phyloP scores from a whole-genome alignment of 1,139 yeast genomes.

The Kurtzmaniella natalensis region DNA sequence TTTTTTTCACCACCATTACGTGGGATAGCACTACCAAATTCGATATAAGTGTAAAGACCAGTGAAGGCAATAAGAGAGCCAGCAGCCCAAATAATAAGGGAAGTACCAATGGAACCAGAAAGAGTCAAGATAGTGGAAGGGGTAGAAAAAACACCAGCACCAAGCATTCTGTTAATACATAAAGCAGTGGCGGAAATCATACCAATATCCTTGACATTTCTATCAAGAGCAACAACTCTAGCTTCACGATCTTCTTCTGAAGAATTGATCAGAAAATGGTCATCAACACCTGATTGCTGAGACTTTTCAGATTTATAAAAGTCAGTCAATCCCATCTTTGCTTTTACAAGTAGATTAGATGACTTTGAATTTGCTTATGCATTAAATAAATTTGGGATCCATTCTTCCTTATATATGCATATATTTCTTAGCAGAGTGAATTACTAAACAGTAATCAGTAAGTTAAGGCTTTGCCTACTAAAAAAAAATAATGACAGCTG shows the following conservation, averaged over 20 bases:
- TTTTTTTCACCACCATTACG: slow-evolving; percentile 88
- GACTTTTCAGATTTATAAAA: slow-evolving; percentile 8
- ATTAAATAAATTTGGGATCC: too few relatives aligned
- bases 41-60: slow-evolving; percentile 76
- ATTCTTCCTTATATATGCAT: too few relatives aligned
- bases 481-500: too few relatives aligned
- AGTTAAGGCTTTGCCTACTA: too few relatives aligned
- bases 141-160: slow-evolving; percentile 85
- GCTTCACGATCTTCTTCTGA: slow-evolving; percentile 17
- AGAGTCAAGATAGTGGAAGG: slow-evolving; percentile 70
- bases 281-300: neutral
- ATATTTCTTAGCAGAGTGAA: too few relatives aligned
- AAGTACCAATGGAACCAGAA: slow-evolving; percentile 72
- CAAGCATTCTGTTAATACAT: slow-evolving; percentile 76
- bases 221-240: slow-evolving; percentile 43
- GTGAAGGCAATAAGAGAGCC: slow-evolving; percentile 72
- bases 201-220: slow-evolving; percentile 58
- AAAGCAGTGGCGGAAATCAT: slow-evolving; percentile 63
- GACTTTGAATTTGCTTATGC: too few relatives aligned
- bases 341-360: too few relatives aligned
- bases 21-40: slow-evolving; percentile 80
- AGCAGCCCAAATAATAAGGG: slow-evolving; percentile 70
- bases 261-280: slow-evolving; percentile 5
- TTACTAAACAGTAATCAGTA: too few relatives aligned
- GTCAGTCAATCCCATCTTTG: slow-evolving; percentile 5